Percentiles rank a stretch among this genome's conserved stretches.
Conservation (phyloP, 2,329 filamentous ascomycete genomes). For the Sarocladium oryzae region DNA sequence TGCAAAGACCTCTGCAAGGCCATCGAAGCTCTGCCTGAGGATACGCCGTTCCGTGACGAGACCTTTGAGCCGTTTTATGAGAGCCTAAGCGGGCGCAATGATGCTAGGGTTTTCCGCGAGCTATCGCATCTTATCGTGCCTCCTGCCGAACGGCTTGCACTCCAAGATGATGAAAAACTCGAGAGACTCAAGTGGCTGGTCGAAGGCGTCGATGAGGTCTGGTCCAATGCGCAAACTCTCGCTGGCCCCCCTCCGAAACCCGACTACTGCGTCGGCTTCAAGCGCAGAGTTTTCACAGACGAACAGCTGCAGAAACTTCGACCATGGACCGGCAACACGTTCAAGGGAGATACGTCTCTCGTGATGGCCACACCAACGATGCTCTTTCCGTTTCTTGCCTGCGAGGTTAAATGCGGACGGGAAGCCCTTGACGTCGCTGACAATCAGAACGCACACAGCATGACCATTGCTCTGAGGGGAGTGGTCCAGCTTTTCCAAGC, state of each 20-base stretch:
- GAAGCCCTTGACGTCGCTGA: conserved; percentile 30
- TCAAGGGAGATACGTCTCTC: conserved; percentile 25
- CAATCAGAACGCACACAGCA: conserved; percentile 34
- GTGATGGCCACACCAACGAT: conserved; percentile 39
- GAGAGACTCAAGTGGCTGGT: conserved; percentile 17
- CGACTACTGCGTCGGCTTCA: conserved; percentile 37
- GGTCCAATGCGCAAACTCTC: conserved; percentile 33
- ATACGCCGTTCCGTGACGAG: conserved; percentile 31
- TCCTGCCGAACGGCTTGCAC: conserved; percentile 28
- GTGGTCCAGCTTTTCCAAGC: conserved; percentile 31
- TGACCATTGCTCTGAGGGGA: conserved; percentile 31
- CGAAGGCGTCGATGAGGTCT: conserved; percentile 31
- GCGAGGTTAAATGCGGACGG: conserved; percentile 39
- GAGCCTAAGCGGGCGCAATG: conserved; percentile 26
- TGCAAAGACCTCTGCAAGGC: conserved; percentile 15
- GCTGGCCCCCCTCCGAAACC: conserved; percentile 32
- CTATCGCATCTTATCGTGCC: conserved; percentile 29
- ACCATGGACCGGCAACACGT: conserved; percentile 26
- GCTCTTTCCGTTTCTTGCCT: conserved; percentile 43
- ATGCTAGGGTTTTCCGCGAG: conserved; percentile 29
- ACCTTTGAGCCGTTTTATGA: conserved; percentile 28
- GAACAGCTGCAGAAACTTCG: conserved; percentile 33
- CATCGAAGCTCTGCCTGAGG: conserved; percentile 15
- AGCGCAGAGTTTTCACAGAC: conserved; percentile 32
- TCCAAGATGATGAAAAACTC: conserved; percentile 21